Conservation (phyloP, 1,284 basidiomycete genomes). For the Cryptococcus hybrid region DNA sequence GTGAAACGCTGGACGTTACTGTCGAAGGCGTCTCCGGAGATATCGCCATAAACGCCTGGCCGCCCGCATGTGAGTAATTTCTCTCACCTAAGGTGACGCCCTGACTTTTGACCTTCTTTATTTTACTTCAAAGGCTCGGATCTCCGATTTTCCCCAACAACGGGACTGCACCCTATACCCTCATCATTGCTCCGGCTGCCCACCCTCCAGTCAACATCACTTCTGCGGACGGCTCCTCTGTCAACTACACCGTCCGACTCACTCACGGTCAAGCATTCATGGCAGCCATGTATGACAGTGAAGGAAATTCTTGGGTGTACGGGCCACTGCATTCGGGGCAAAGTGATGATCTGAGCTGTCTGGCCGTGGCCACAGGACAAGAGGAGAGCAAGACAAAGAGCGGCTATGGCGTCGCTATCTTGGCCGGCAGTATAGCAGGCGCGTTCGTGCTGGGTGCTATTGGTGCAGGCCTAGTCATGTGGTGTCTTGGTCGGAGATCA, state of each 20-base stretch:
- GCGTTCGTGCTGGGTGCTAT: slow-evolving; percentile 23
- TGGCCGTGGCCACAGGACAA: slow-evolving; percentile 22
- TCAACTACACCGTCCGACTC: slow-evolving; percentile 33
- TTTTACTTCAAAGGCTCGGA: slow-evolving; percentile 19
- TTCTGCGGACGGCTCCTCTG: slow-evolving; percentile 10
- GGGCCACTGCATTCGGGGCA: slow-evolving; percentile 32
- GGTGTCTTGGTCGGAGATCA: slow-evolving; percentile 4
- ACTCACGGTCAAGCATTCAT: slow-evolving; percentile 37
- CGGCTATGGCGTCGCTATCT: slow-evolving; percentile 8
- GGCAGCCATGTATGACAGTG: slow-evolving; percentile 24
- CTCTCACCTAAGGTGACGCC: no score
- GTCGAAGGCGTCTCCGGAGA: slow-evolving; percentile 18
- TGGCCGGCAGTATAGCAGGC: slow-evolving; percentile 21
- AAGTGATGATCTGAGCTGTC: slow-evolving; percentile 19
- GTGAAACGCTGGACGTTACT: slow-evolving; percentile 21
- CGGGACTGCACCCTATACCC: slow-evolving; percentile 31
- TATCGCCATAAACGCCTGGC: slow-evolving; percentile 28
- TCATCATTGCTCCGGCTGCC: slow-evolving; percentile 31
- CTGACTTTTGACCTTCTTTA: no score
- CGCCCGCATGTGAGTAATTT: slow-evolving; percentile 16
- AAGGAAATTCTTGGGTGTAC: slow-evolving; percentile 24
- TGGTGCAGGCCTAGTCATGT: slow-evolving; percentile 15
- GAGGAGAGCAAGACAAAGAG: background rate
- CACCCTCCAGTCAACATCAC: slow-evolving; percentile 38
- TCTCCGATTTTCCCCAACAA: slow-evolving; percentile 29